Base-by-base conservation (phyloP, 441 rosid genomes). In the Kokia cookei region DNA sequence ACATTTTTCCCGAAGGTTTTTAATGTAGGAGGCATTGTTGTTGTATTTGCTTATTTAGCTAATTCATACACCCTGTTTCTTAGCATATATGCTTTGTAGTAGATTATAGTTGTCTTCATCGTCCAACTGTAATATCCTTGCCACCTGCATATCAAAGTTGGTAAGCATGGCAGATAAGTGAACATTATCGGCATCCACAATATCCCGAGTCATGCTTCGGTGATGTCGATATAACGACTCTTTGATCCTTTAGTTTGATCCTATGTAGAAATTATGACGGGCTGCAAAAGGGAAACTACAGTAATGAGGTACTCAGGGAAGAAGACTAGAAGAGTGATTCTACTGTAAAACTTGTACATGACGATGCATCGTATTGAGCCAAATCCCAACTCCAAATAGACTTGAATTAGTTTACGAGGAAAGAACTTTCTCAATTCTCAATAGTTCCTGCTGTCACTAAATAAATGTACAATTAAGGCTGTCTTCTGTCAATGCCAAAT, bases 261-360 rank as follows among this genome's bases (percentile, higher is more conserved):
- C 22, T 42, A 19, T 40, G 1, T 43, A 47, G 0, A 43, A 43
- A 43, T 10, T 43, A 43, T 43, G 14, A 43, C 48, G 11, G 13
- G 48, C 48, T 2, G 48, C 14, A 43, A 43, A 8, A 94, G 89
- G 61, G 97, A 82, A 71, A 81, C 17, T 85, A 84, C 1, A 85
- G 87, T 10, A 97, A 89, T 6, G 97, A 89, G 61, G 96, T 90
- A 79, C 42, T 82, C 82, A 90, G 96, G 13, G 98, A 85, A 68
- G 87, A 82, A 7, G 47, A 43, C 48, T 43, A 68, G 88, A 82
- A 0, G 89, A 87, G 24, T 79, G 58, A 17, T 53, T 17, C 12
- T 54, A 54, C 58, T 78, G 78, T 78, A 42, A 57, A 6, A 13
- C 73, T 7, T 81, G 84, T 77, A 75, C 45, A 78, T 74, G 32